A percentile compares a stretch with the other conserved stretches of the same genome.
These are phyloP conservation scores for Chenopodium quinoa DNA, from an alignment of 148 eudicot species.

Conservation along the genomic window DNA sequence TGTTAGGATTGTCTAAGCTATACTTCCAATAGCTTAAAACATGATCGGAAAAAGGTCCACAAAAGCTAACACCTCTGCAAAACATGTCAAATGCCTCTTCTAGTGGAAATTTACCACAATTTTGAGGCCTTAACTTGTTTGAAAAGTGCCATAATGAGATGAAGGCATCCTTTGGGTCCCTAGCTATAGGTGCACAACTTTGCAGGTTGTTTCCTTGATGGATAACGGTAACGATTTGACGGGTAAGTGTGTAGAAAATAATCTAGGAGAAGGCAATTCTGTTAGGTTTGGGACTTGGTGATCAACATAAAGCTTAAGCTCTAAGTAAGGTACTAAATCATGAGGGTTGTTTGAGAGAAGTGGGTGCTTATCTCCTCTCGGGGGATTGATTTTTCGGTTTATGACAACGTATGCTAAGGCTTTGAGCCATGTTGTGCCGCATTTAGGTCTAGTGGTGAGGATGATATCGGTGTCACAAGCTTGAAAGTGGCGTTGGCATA, in stretches of 20 bases:
- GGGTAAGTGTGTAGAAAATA: conserved; percentile 43
- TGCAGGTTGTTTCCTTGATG: conserved; percentile 26
- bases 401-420: conserved; percentile 32
- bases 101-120: conserved; percentile 4
- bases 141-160: conserved; percentile 50
- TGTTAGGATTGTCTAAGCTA: conserved; percentile 29
- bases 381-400: conserved; percentile 4
- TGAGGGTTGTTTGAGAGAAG: conserved; percentile 27
- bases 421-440: conserved; percentile 55
- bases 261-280: conserved; percentile 32
- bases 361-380: conserved; percentile 14
- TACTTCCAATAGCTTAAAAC: conserved; percentile 39
- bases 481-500: conserved; percentile 52
- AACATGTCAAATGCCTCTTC: conserved; percentile 38
- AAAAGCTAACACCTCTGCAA: conserved; percentile 26
- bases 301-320: conserved; percentile 23
- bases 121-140: conserved; percentile 28
- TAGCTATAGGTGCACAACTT: conserved; percentile 39
- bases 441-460: conserved; percentile 43
- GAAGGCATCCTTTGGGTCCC: conserved; percentile 51
- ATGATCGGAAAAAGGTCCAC: conserved; percentile 46
- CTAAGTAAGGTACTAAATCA: conserved; percentile 39
- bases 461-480: conserved; percentile 45
- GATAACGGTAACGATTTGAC: conserved; percentile 33
- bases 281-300: conserved; percentile 29